Percentiles rank a stretch among this genome's conserved stretches.
These are phyloP conservation scores for Saccharomyces hybrid DNA, from an alignment of 1,139 yeast species.

Conservation along the genomic window DNA sequence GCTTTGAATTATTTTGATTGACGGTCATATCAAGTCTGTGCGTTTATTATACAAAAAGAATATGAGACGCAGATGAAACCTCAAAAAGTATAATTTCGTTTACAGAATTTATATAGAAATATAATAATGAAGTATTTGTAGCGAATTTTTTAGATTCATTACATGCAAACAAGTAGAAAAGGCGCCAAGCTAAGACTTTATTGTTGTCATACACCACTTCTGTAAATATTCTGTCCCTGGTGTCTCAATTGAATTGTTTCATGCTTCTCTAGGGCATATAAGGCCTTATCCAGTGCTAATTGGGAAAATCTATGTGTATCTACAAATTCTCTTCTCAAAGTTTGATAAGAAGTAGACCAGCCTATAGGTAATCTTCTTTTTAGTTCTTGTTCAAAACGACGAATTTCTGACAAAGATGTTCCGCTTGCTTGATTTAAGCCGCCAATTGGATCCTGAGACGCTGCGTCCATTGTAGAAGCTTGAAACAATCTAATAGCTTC, in stretches of 20 bases:
- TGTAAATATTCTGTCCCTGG: slow-evolving; percentile 77
- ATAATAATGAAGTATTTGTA: neutral
- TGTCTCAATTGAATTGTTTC: slow-evolving; percentile 82
- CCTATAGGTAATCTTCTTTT: slow-evolving; percentile 92
- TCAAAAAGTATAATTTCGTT: neutral
- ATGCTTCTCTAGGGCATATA: slow-evolving; percentile 73
- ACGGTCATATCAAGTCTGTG: neutral
- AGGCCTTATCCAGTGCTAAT: slow-evolving; percentile 75
- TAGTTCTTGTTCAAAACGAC: slow-evolving; percentile 72
- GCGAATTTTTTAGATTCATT: neutral
- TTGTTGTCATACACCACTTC: slow-evolving; percentile 58
- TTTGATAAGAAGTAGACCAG: slow-evolving; percentile 86
- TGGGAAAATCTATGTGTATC: slow-evolving; percentile 58
- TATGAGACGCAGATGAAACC: too few species aligned
- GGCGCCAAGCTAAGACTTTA: neutral
- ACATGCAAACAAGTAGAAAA: neutral
- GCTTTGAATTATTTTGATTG: neutral
- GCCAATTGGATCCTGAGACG: slow-evolving; percentile 62
- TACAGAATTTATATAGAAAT: neutral
- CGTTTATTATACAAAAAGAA: neutral
- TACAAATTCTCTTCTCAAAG: slow-evolving; percentile 78
- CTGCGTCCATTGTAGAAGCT: slow-evolving; percentile 98
- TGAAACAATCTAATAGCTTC: slow-evolving; percentile 92
- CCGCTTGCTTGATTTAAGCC: slow-evolving; percentile 42
- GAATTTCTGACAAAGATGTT: slow-evolving; percentile 56